These are phyloP conservation scores for Sequoiadendron giganteum DNA, from an alignment of 75 land plant genomes.

Conservation along the genomic window DNA sequence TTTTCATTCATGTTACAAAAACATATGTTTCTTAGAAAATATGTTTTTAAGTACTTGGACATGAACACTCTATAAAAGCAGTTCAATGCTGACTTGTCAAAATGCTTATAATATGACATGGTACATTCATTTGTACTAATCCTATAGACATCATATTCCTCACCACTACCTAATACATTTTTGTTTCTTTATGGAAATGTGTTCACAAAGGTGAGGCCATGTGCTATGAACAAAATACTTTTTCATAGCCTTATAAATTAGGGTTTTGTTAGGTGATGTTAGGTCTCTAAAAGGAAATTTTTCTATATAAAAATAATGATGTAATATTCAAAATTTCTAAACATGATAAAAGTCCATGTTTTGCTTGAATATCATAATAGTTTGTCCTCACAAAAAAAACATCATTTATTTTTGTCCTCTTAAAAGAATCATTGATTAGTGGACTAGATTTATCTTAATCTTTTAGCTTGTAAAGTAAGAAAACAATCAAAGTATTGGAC, in stretches of 20 bases:
- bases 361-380: background rate
- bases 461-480: background rate
- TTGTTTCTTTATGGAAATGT: too few relatives aligned
- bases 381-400: background rate
- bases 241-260: background rate
- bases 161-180: too few relatives aligned
- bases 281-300: background rate
- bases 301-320: background rate
- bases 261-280: background rate
- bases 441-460: background rate
- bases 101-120: too few relatives aligned
- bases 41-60: too few relatives aligned
- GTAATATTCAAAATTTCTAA: background rate
- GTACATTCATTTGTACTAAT: background rate
- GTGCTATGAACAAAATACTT: background rate
- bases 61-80: too few relatives aligned
- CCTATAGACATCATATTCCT: background rate
- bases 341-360: background rate
- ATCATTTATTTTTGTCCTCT: background rate
- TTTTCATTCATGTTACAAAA: too few relatives aligned
- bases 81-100: too few relatives aligned
- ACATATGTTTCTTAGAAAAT: too few relatives aligned
- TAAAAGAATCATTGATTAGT: background rate
- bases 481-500: background rate
- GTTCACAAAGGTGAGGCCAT: background rate